Percentiles rank a stretch among this genome's conserved stretches.
Evolutionary conservation across 768 basidiomycete species (phyloP).

Genomic region (Tephrocybe rancida): DNA sequence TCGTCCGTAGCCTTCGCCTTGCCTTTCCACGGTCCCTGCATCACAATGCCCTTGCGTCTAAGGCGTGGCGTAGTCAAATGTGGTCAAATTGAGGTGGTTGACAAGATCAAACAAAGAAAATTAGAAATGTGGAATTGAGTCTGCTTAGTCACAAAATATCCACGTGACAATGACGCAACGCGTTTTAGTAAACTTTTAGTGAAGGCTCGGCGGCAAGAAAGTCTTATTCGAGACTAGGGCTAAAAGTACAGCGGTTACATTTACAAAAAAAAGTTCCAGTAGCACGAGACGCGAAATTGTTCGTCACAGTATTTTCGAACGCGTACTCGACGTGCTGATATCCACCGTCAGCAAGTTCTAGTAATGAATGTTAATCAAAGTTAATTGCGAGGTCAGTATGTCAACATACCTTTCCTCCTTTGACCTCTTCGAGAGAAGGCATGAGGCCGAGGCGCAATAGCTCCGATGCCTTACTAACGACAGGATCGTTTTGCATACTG

Average conservation of each 20-base stretch:
- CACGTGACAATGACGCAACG: constrained; percentile 12
- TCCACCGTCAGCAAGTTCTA: constrained; percentile 45
- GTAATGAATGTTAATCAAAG: background rate
- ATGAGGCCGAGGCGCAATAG: constrained; percentile 77
- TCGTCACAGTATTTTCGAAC: too few species aligned
- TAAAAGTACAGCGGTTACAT: too few species aligned
- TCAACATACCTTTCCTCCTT: constrained; percentile 62
- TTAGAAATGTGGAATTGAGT: background rate
- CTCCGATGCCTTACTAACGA: constrained; percentile 78
- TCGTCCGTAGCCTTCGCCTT: constrained; percentile 49
- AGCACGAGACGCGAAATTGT: too few species aligned
- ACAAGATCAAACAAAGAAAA: background rate
- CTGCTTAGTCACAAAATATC: background rate
- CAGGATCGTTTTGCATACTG: constrained; percentile 83
- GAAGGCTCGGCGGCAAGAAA: background rate
- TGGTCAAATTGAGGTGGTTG: background rate
- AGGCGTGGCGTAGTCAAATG: too few species aligned
- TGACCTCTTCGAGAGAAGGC: constrained; percentile 76
- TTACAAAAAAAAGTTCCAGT: background rate
- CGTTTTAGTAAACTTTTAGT: background rate
- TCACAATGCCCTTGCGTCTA: background rate
- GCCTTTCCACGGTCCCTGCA: constrained; percentile 47
- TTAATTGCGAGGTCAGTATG: background rate
- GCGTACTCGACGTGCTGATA: constrained; percentile 32
- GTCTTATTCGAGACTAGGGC: too few species aligned